Evolutionary conservation across 1,284 basidiomycete genomes (phyloP).

Genomic region (Malassezia sp.): DNA sequence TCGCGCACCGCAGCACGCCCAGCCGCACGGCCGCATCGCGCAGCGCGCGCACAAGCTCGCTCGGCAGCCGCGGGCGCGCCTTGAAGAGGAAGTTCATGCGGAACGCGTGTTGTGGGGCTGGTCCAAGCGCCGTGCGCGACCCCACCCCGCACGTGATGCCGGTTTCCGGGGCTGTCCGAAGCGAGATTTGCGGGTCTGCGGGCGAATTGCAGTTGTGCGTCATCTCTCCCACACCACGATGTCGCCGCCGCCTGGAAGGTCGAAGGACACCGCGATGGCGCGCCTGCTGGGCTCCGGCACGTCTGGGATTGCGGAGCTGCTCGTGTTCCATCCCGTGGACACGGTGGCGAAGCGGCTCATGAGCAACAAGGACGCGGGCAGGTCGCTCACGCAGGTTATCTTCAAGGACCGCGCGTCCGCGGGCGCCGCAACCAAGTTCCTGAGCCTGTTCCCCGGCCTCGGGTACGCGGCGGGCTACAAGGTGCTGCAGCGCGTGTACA

Average conservation of each 20-base stretch:
- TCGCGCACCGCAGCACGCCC: slow-evolving; percentile 15
- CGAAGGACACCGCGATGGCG: slow-evolving; percentile 69
- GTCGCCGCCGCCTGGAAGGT: slow-evolving; percentile 35
- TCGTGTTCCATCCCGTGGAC: slow-evolving; percentile 56
- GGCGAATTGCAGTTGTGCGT: no score
- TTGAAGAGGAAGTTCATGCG: slow-evolving; percentile 48
- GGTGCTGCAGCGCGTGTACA: slow-evolving; percentile 51
- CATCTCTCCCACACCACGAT: no score
- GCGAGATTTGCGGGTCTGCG: no score
- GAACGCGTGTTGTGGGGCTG: no score
- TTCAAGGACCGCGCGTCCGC: slow-evolving; percentile 75
- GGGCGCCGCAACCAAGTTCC: slow-evolving; percentile 55
- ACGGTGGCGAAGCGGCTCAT: slow-evolving; percentile 94
- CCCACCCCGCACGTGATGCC: neutral
- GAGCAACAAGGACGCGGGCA: slow-evolving; percentile 59
- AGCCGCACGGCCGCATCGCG: slow-evolving; percentile 33
- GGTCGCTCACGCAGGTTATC: slow-evolving; percentile 60
- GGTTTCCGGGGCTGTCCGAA: no score
- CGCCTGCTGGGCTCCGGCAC: slow-evolving; percentile 72
- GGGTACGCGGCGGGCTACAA: slow-evolving; percentile 91
- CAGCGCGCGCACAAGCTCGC: slow-evolving; percentile 35
- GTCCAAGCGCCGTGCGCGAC: no score
- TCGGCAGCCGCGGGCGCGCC: slow-evolving; percentile 34
- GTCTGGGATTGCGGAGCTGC: slow-evolving; percentile 79
- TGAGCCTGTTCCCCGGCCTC: slow-evolving; percentile 91